Evolutionary conservation across 179 eudicot genomes (phyloP).

Genomic region (Vitellaria paradoxa): DNA sequence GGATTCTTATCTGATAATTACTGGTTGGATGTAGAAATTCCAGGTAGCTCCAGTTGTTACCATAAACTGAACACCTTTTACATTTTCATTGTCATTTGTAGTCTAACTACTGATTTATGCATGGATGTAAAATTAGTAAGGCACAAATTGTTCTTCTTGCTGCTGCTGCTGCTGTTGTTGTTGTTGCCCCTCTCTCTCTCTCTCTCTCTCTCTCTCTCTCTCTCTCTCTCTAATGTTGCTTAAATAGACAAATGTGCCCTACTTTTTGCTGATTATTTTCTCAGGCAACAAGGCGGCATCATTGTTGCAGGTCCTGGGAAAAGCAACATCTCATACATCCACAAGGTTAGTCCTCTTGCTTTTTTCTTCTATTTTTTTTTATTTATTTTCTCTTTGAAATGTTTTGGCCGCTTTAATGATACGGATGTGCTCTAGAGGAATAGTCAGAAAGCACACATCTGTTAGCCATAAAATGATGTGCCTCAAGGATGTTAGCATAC

Average conservation of each 20-base stretch:
- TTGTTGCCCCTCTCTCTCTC: too few relatives aligned
- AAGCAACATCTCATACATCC: conserved; percentile 74
- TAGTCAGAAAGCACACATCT: not conserved
- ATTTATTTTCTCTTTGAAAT: not conserved
- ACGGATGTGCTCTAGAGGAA: not conserved
- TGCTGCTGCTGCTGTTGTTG: not conserved
- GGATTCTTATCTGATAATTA: not conserved
- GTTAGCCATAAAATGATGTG: not conserved
- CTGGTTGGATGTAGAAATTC: not conserved
- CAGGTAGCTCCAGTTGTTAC: not conserved
- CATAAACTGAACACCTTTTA: not conserved
- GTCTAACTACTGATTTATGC: not conserved
- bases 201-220: too few relatives aligned
- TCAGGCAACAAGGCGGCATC: conserved; percentile 97
- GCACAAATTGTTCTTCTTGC: not conserved
- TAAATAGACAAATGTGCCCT: not conserved
- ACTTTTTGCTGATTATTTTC: conserved; percentile 15
- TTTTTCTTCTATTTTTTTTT: not conserved
- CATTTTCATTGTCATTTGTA: not conserved
- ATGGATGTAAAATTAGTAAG: not conserved
- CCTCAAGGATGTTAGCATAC: too few relatives aligned
- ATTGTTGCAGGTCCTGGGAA: conserved; percentile 97
- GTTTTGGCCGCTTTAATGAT: not conserved
- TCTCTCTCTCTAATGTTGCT: conserved; percentile 4
- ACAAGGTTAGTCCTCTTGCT: conserved; percentile 50